phyloP scores from a whole-genome alignment of 2,329 filamentous ascomycete species.

The Albophoma yamanashiensis region DNA sequence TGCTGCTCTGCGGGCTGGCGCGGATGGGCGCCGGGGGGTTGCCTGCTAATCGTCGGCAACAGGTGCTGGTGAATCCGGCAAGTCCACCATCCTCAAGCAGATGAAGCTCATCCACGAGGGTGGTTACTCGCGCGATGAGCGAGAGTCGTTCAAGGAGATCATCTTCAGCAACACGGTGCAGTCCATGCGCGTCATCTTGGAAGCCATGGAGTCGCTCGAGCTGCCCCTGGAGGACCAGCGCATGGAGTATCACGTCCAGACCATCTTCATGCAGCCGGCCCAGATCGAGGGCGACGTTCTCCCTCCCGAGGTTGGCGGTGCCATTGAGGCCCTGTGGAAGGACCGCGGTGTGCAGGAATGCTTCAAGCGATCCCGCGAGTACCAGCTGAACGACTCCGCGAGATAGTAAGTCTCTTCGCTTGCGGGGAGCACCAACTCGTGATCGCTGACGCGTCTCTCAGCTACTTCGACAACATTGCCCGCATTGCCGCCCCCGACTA shows the following conservation, averaged over 20 bases:
- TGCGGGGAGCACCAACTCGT: neutral
- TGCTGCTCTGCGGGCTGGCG: neutral
- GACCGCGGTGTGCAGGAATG: constrained; percentile 88
- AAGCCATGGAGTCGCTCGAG: constrained; percentile 59
- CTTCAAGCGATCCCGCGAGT: constrained; percentile 91
- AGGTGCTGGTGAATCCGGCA: constrained; percentile 93
- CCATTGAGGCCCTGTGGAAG: constrained; percentile 87
- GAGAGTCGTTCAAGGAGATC: constrained; percentile 60
- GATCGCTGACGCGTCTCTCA: constrained; percentile 31
- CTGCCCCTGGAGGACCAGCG: constrained; percentile 83
- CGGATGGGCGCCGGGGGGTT: neutral
- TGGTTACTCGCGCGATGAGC: constrained; percentile 87
- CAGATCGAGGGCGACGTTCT: constrained; percentile 94
- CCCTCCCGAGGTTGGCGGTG: constrained; percentile 86
- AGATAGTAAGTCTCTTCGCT: constrained; percentile 57
- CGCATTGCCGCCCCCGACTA: constrained; percentile 87
- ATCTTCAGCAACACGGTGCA: constrained; percentile 63
- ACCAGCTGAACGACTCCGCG: constrained; percentile 92
- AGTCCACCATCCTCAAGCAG: constrained; percentile 96
- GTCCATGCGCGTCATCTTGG: constrained; percentile 59
- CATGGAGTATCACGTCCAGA: constrained; percentile 95
- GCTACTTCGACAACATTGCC: constrained; percentile 92
- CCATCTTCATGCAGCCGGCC: constrained; percentile 95
- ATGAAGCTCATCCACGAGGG: constrained; percentile 99
- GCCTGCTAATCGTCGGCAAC: constrained; percentile 1